Percentiles rank a stretch among this genome's conserved stretches.
Conservation (phyloP, 768 basidiomycete species). For the Boletus edulis region DNA sequence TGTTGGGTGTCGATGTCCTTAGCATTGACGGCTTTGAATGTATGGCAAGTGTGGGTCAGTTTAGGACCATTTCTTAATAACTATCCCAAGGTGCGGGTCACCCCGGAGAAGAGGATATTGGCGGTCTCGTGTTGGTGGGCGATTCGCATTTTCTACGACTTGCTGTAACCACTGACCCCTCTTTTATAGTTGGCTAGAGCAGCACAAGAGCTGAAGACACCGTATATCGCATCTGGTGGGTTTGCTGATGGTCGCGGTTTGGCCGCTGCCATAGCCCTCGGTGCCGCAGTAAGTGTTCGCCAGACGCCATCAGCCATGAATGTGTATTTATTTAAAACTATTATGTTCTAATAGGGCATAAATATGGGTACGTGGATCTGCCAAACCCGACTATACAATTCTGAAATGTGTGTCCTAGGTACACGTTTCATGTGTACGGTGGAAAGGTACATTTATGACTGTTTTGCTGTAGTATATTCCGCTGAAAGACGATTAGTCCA, state of each 20-base stretch:
- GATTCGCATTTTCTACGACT: neutral
- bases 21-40: slow-evolving; percentile 95
- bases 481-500: slow-evolving; percentile 44
- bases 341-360: slow-evolving; percentile 52
- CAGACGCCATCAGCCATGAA: neutral
- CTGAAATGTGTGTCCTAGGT: slow-evolving; percentile 26
- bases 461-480: neutral
- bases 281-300: slow-evolving; percentile 60
- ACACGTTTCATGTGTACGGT: slow-evolving; percentile 93
- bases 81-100: slow-evolving; percentile 76
- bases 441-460: slow-evolving; percentile 52
- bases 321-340: neutral
- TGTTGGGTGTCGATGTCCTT: slow-evolving; percentile 79
- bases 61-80: slow-evolving; percentile 7
- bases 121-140: slow-evolving; percentile 75
- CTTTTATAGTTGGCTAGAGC: slow-evolving; percentile 73
- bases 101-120: slow-evolving; percentile 93
- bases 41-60: slow-evolving; percentile 30
- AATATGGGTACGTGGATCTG: slow-evolving; percentile 61
- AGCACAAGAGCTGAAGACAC: slow-evolving; percentile 76
- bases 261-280: slow-evolving; percentile 77
- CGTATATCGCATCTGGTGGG: slow-evolving; percentile 90
- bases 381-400: neutral
- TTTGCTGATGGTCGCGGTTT: slow-evolving; percentile 85
- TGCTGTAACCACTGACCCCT: neutral